Evolutionary conservation across 805 yeast genomes (phyloP).

Genomic region (Ascoidea asiatica): DNA sequence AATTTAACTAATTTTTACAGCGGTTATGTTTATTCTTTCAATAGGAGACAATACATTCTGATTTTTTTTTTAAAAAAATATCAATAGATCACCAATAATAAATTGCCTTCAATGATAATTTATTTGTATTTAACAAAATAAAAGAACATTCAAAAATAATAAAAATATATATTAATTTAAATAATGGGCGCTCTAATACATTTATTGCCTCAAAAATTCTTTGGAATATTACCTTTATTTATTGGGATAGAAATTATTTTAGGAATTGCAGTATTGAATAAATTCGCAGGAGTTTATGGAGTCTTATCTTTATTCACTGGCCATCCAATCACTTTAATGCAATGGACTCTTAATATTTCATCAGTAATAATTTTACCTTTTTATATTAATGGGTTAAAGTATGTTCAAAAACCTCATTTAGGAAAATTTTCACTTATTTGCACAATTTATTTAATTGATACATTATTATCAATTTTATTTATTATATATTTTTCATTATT

Average conservation of each 20-base stretch:
- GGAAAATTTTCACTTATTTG: slow-evolving; percentile 51
- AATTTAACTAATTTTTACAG: no score
- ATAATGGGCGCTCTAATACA: slow-evolving; percentile 2
- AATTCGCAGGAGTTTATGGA: slow-evolving; percentile 83
- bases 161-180: neutral
- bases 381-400: slow-evolving; percentile 43
- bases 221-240: slow-evolving; percentile 65
- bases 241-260: slow-evolving; percentile 77
- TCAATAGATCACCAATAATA: no score
- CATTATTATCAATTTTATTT: slow-evolving; percentile 51
- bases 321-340: slow-evolving; percentile 70
- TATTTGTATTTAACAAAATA: no score
- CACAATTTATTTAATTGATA: slow-evolving; percentile 51
- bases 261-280: slow-evolving; percentile 68
- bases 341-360: slow-evolving; percentile 65
- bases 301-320: slow-evolving; percentile 78
- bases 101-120: no score
- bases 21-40: no score
- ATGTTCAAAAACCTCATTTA: slow-evolving; percentile 39
- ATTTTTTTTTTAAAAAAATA: no score
- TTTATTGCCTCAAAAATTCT: slow-evolving; percentile 32
- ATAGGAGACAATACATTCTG: no score
- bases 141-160: slow-evolving; percentile 3
- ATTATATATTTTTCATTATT: slow-evolving; percentile 59
- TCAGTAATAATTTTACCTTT: slow-evolving; percentile 52